Conservation (phyloP, 148 eudicot species). For the Arctostaphylos glauca region DNA sequence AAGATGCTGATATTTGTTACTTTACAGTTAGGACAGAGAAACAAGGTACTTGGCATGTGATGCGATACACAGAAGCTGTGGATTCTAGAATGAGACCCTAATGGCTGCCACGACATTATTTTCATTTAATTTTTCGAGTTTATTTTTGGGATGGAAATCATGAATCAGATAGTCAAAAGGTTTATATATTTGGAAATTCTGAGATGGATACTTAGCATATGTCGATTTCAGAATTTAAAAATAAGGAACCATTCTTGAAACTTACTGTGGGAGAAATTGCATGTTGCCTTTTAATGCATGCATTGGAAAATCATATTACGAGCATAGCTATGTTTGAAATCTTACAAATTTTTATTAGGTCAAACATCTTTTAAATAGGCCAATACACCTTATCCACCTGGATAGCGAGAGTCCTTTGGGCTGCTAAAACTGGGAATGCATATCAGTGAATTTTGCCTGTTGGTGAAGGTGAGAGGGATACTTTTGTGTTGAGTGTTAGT, state of each 20-base stretch:
- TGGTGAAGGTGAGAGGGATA: neutral
- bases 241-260: neutral
- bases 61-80: neutral
- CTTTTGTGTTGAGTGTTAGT: neutral
- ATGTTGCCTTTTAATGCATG: neutral
- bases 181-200: neutral
- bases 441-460: neutral
- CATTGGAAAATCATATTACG: neutral
- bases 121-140: neutral
- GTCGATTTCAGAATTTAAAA: neutral
- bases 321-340: neutral
- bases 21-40: neutral
- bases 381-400: neutral
- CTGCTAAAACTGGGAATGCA: neutral
- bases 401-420: neutral
- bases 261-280: neutral
- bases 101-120: neutral
- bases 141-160: neutral
- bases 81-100: neutral
- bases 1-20: neutral
- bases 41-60: neutral
- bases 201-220: neutral
- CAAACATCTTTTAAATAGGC: neutral
- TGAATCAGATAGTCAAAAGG: neutral
- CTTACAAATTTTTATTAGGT: neutral